A percentile compares a stretch with the other conserved stretches of the same genome.
phyloP scores from a whole-genome alignment of 192 early-diverging fungal species.

The Gonapodya prolifera region DNA sequence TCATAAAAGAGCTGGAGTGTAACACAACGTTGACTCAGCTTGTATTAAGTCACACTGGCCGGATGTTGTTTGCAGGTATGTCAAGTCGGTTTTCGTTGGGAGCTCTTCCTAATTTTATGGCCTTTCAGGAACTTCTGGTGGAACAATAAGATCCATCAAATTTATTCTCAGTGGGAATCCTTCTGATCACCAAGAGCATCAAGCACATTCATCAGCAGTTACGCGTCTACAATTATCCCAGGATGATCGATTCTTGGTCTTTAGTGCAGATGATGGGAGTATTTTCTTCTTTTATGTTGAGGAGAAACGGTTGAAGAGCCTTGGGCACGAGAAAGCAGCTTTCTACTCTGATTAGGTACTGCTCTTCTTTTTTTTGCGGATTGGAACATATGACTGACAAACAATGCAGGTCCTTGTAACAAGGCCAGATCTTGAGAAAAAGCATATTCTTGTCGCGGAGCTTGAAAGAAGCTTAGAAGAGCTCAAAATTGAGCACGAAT shows the following conservation, averaged over 20 bases:
- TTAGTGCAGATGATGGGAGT: conserved; percentile 30
- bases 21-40: conserved; percentile 32
- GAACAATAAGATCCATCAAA: conserved; percentile 25
- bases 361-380: too few species aligned
- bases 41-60: conserved; percentile 28
- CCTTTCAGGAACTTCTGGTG: conserved; percentile 28
- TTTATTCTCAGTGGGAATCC: conserved; percentile 30
- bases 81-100: too few species aligned
- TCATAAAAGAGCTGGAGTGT: conserved; percentile 30
- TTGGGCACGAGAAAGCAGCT: conserved; percentile 9
- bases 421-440: conserved; percentile 45
- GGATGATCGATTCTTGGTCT: conserved; percentile 37
- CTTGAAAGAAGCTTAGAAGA: conserved; percentile 33
- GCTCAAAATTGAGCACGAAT: conserved; percentile 49
- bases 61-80: conserved; percentile 44
- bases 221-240: conserved; percentile 28
- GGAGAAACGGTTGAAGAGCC: conserved; percentile 13
- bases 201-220: conserved; percentile 28
- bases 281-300: conserved; percentile 29
- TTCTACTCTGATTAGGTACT: conserved; percentile 42
- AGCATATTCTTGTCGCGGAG: conserved; percentile 30
- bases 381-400: too few species aligned
- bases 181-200: conserved; percentile 31
- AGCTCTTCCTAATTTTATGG: too few species aligned
- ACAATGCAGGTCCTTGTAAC: conserved; percentile 49